phyloP scores from a whole-genome alignment of 495 filamentous ascomycete genomes.

The Oleoguttula mirabilis region DNA sequence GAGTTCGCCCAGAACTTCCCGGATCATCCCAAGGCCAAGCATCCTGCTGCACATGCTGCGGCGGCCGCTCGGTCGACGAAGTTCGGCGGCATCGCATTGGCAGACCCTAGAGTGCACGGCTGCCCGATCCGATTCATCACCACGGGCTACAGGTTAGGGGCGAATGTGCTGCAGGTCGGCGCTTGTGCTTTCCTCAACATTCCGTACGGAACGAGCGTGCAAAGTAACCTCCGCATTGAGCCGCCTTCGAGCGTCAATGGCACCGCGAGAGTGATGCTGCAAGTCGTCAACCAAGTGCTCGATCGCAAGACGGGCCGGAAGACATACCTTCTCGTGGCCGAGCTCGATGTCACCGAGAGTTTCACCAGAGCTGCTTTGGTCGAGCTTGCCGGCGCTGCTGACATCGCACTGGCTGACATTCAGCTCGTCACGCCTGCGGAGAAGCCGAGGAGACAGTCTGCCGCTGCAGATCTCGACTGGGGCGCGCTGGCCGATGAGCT shows the following conservation, averaged over 20 bases:
- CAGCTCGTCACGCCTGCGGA: not conserved
- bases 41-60: not conserved
- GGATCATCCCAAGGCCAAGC: constrained; percentile 2
- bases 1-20: constrained; percentile 3
- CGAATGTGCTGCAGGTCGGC: constrained; percentile 9
- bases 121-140: constrained; percentile 9
- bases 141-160: constrained; percentile 4
- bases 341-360: constrained; percentile 12
- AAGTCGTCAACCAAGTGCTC: constrained; percentile 9
- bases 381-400: constrained; percentile 1
- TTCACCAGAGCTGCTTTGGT: constrained; percentile 8
- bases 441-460: not conserved
- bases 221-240: constrained; percentile 11
- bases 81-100: constrained; percentile 14
- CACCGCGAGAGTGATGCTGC: constrained; percentile 9
- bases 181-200: constrained; percentile 9
- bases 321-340: constrained; percentile 9
- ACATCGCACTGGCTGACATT: constrained; percentile 3
- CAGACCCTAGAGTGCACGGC: constrained; percentile 14
- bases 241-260: not conserved
- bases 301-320: constrained; percentile 8
- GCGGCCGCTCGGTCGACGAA: not conserved
- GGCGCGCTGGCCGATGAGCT: constrained; percentile 11
- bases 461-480: constrained; percentile 8
- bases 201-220: constrained; percentile 8